Base-by-base conservation (phyloP, 2,329 filamentous ascomycete species). In the Rutstroemia sydowiana region DNA sequence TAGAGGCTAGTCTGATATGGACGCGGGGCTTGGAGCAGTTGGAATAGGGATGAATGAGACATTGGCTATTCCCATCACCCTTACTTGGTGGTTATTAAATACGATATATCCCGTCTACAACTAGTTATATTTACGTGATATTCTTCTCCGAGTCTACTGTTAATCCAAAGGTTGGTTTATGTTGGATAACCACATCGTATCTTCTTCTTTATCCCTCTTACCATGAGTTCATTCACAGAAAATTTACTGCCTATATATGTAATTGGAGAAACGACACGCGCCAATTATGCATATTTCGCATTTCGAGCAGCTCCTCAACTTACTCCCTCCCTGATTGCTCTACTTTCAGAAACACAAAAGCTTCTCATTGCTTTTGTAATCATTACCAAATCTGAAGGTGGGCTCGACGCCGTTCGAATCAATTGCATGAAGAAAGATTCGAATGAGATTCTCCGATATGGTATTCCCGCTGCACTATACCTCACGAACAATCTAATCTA, bases 401-500 rank as follows among this genome's bases (percentile, higher is more conserved):
- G 47, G 2, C 45, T 56, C n/a, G 23, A 36, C n/a, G n/a, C n/a
- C n/a, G n/a, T n/a, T n/a, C n/a, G n/a, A n/a, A n/a, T n/a, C n/a
- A n/a, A n/a, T n/a, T n/a, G n/a, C n/a, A n/a, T n/a, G n/a, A n/a
- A n/a, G n/a, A n/a, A n/a, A n/a, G n/a, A 55, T 6, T 47, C 50
- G 10, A 54, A 32, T 18, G 48, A 30, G 14, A 53, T 56, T n/a
- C 5, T 58, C 4, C 55, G 37, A 48, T 61, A 56, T 44, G 57
- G 58, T 3, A 14, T 59, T 31, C 59, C 58, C 13, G 59, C 59
- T 2, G 58, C 52, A 0, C 47, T 61, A 4, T 60, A 59, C 42
- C 51, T 61, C 8, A 41, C 45, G 1, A 60, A 61, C 34, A 61
- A 59, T 32, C 32, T 61, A 2, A 61, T 61, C 14, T 60, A 60